Base-by-base conservation (phyloP, 2,329 filamentous ascomycete species). In the Aphanocladium album region DNA sequence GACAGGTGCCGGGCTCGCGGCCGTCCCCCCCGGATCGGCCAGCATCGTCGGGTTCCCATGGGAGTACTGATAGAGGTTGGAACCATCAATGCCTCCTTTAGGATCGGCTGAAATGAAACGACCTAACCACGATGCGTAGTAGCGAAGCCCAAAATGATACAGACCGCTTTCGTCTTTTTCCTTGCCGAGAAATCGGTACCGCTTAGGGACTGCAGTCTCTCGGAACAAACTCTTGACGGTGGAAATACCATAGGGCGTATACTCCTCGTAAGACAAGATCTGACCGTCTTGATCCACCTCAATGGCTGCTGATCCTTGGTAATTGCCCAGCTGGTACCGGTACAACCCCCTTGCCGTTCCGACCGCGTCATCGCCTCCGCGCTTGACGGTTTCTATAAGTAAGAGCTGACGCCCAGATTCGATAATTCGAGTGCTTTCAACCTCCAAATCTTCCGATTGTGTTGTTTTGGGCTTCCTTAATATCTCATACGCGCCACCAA, bases 251-350 rank as follows among this genome's bases (percentile, higher is more conserved):
- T 63, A 74, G 5, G 72, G 67, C 2, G 61, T 63, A 56, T 70
- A 73, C 61, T 74, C 72, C 47, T 73, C 69, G 50, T 69, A 71
- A 3, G 69, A 69, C 6, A 72, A 51, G 19, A 72, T 33, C 5
- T 65, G 50, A 17, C 37, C 68, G 1, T 66, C 17, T 8, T 67
- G 62, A 55, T 71, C 70, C 1, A 69, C 35, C 60, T 73, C 70
- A 1, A 72, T 21, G 14, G 12, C 46, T 19, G 25, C 55, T 5
- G 60, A 60, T 14, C 46, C 55, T 52, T 57, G 56, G 27, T 55
- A 53, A 27, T 62, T 60, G 11, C 53, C 57, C 19, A 62, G 61
- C n/a, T 62, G 61, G 46, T 62, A 62, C 4, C 57, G 49, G 25
- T 62, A 64, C 12, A 64, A 45, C 17, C 60, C 60, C 19, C 39